Base-by-base conservation (phyloP, 495 filamentous ascomycete species). In the Lentithecium fluviatile region DNA sequence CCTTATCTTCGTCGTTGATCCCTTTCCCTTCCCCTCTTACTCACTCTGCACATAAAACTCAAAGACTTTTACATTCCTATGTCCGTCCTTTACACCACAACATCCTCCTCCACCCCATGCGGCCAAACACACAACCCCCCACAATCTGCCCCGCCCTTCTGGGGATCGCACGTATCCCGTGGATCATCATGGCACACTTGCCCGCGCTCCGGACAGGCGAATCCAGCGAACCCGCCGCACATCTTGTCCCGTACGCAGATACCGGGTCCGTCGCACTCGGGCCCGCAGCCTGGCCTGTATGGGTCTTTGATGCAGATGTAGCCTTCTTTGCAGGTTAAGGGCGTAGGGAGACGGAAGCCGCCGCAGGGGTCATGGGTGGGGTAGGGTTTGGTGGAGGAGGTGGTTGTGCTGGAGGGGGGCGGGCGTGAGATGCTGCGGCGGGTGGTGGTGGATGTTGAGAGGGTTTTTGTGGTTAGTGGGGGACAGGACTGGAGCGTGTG, bases 131-230 rank as follows among this genome's bases (percentile, higher is more conserved):
- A 59, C 55, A 64, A 43, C 20, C 61, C 61, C 15, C 38, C 56
- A 45, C 65, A 67, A 52, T 67, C 65, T 13, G 60, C 59, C 7
- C 65, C 59, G 10, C 65, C 59, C 0, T 45, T 54, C 55, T 50
- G 29, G n/a, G 65, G 59, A 60, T 67, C 65, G 47, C 59, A 67
- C 5, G 43, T 32, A 64, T 67, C 65, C 32, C 59, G 29, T 34
- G 59, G 49, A 60, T 67, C 59, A 60, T 67, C 60, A n/a, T 64
- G 29, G 54, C 65, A 67, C 13, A 26, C 45, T 54, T 49, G 25
- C 6, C 43, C 49, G 37, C 0, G 13, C 0, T 40, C 25, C 26
- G 52, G 37, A 49, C 65, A 67, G 1, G 20, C 17, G 25, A 60
- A 42, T 38, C 54, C 65, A 1, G 59, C 59, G 25, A 67, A 60